A percentile compares a stretch with the other conserved stretches of the same genome.
Evolutionary conservation across 495 filamentous ascomycete species (phyloP).

Genomic region (Neurospora sp.): DNA sequence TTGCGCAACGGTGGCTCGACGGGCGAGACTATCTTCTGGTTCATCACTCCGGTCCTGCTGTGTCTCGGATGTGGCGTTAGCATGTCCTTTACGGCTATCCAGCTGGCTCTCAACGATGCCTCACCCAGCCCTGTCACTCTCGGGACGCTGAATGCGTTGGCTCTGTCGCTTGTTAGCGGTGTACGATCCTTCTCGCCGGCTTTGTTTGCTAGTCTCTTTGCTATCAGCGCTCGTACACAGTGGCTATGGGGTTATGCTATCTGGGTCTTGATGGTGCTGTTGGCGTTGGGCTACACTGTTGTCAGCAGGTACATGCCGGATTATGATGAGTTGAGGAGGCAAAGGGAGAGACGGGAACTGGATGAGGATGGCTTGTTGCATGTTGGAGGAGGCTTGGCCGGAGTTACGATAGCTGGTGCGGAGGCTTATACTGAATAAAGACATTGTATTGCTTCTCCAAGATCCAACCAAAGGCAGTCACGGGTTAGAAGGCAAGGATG

Average conservation of each 20-base stretch:
- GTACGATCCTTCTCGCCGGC: slow-evolving; percentile 51
- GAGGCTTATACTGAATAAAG: not conserved
- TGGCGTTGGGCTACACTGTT: slow-evolving; percentile 38
- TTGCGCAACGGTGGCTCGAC: slow-evolving; percentile 26
- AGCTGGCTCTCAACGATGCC: slow-evolving; percentile 60
- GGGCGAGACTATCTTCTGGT: slow-evolving; percentile 42
- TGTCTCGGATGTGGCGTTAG: slow-evolving; percentile 47
- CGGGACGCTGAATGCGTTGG: slow-evolving; percentile 56
- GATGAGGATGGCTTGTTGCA: not conserved
- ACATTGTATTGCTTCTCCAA: not conserved
- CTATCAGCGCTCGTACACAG: slow-evolving; percentile 45
- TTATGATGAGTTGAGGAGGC: slow-evolving; percentile 30
- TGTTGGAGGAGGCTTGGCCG: not conserved
- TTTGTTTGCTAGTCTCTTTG: slow-evolving; percentile 50
- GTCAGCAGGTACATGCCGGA: slow-evolving; percentile 39
- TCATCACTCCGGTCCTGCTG: slow-evolving; percentile 29
- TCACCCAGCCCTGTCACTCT: slow-evolving; percentile 47
- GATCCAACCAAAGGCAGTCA: not conserved
- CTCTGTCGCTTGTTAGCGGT: slow-evolving; percentile 42
- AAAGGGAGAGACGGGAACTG: slow-evolving; percentile 7
- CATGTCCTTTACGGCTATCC: slow-evolving; percentile 59
- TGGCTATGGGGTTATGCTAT: slow-evolving; percentile 51
- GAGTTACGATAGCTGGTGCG: not conserved
- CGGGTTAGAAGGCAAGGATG: not conserved
- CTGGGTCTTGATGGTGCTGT: slow-evolving; percentile 47